These are phyloP conservation scores for Letharia lupina DNA, from an alignment of 495 filamentous ascomycete genomes.

Conservation along the genomic window DNA sequence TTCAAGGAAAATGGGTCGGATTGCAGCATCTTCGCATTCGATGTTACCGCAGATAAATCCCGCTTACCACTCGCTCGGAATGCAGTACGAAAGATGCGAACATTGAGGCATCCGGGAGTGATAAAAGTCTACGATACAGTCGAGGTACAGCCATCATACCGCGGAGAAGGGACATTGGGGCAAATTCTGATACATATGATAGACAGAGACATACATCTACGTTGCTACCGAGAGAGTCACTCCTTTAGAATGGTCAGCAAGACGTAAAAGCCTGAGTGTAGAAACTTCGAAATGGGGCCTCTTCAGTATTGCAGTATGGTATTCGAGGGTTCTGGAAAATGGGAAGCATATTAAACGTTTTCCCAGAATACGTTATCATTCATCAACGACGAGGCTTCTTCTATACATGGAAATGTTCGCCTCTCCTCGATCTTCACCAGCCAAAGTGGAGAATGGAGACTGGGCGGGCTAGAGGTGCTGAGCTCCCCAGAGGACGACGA, in stretches of 20 bases:
- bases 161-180: not conserved
- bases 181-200: constrained; percentile 21
- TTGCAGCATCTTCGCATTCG: constrained; percentile 96
- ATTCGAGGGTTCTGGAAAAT: not conserved
- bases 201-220: constrained; percentile 90
- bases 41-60: constrained; percentile 67
- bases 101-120: constrained; percentile 86
- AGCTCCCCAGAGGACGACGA: constrained; percentile 95
- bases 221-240: constrained; percentile 86
- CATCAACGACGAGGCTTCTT: constrained; percentile 86
- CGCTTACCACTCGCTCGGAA: constrained; percentile 82
- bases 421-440: constrained; percentile 80
- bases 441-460: constrained; percentile 96
- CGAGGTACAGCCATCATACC: constrained; percentile 54
- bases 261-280: constrained; percentile 68
- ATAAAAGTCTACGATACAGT: constrained; percentile 88
- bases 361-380: constrained; percentile 81
- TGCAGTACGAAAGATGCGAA: constrained; percentile 83
- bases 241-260: constrained; percentile 79
- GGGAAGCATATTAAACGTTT: not conserved
- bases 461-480: constrained; percentile 85
- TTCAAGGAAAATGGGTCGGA: constrained; percentile 78
- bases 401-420: constrained; percentile 78
- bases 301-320: constrained; percentile 67
- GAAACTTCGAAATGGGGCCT: constrained; percentile 96